phyloP scores from a whole-genome alignment of 768 basidiomycete species.

The Mycena galericulata region DNA sequence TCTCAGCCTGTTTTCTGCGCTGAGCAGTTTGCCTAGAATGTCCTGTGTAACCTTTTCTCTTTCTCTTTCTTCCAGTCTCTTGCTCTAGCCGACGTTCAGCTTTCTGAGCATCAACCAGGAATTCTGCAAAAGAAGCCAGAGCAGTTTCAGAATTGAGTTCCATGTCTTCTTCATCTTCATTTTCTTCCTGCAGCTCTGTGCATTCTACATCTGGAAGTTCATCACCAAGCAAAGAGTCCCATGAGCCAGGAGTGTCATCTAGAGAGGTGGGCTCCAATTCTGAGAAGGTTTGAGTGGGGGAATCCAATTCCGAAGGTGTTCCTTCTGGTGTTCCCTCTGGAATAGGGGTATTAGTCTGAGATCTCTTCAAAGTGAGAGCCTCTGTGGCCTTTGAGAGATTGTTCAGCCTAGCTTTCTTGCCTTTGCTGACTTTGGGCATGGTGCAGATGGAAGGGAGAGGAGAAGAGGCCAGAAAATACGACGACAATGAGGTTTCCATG shows the following conservation, averaged over 20 bases:
- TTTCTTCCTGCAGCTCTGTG: background rate
- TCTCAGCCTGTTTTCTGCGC: slow-evolving; percentile 1
- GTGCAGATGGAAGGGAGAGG: background rate
- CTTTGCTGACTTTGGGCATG: background rate
- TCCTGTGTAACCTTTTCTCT: background rate
- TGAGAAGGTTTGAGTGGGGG: too few relatives aligned
- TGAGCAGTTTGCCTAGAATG: slow-evolving; percentile 1
- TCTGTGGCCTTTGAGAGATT: background rate
- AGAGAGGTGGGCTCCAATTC: too few relatives aligned
- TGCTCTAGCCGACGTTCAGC: background rate
- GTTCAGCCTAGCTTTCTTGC: background rate
- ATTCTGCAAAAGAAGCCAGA: too few relatives aligned
- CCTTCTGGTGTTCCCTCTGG: too few relatives aligned
- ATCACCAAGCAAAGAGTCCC: too few relatives aligned
- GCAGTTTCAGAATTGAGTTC: too few relatives aligned
- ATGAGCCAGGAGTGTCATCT: too few relatives aligned
- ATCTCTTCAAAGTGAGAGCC: background rate
- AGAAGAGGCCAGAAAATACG: too few relatives aligned
- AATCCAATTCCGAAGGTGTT: too few relatives aligned
- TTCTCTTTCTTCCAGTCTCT: background rate
- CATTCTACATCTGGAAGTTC: background rate
- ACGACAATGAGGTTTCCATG: too few relatives aligned
- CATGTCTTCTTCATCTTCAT: background rate
- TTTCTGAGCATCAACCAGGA: slow-evolving; percentile 2
- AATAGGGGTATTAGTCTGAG: too few relatives aligned